Evolutionary conservation across 257 asterid species (phyloP).

Genomic region (Ajuga chamaepitys): DNA sequence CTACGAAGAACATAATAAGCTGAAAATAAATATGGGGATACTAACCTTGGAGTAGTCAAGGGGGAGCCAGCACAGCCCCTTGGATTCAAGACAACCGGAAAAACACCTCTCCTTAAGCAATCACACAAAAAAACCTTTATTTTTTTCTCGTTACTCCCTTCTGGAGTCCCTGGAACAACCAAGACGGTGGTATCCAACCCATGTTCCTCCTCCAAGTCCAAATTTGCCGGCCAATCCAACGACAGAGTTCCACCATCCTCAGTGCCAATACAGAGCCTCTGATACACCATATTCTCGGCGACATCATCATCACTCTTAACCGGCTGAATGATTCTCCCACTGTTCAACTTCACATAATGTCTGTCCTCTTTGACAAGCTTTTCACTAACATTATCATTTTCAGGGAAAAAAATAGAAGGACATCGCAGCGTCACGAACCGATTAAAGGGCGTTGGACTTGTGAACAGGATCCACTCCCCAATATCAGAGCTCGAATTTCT

Average conservation of each 20-base stretch:
- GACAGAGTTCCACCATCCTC: slow-evolving; percentile 89
- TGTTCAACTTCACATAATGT: slow-evolving; percentile 59
- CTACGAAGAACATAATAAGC: neutral
- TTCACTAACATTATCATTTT: slow-evolving; percentile 53
- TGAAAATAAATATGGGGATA: neutral
- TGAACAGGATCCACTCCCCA: slow-evolving; percentile 81
- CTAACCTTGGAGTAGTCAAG: slow-evolving; percentile 76
- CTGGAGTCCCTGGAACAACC: slow-evolving; percentile 79
- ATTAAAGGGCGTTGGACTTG: slow-evolving; percentile 91
- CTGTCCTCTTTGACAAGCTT: slow-evolving; percentile 65
- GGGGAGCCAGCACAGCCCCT: slow-evolving; percentile 98
- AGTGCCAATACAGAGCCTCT: slow-evolving; percentile 65
- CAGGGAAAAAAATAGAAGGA: slow-evolving; percentile 72
- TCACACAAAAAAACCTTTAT: slow-evolving; percentile 51
- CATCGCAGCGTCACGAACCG: slow-evolving; percentile 81
- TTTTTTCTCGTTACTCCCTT: slow-evolving; percentile 64
- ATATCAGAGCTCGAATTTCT: slow-evolving; percentile 16
- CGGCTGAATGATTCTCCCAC: slow-evolving; percentile 46
- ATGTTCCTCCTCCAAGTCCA: slow-evolving; percentile 74
- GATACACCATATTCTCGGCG: slow-evolving; percentile 57
- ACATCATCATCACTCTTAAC: slow-evolving; percentile 25
- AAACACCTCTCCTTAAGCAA: slow-evolving; percentile 71
- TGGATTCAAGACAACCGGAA: slow-evolving; percentile 93
- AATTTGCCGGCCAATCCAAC: slow-evolving; percentile 87
- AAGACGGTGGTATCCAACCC: slow-evolving; percentile 79